Evolutionary conservation across 306 rosid species (phyloP), one percentile per base, ranked within the genome.

Genomic region (Prunus davidiana): DNA sequence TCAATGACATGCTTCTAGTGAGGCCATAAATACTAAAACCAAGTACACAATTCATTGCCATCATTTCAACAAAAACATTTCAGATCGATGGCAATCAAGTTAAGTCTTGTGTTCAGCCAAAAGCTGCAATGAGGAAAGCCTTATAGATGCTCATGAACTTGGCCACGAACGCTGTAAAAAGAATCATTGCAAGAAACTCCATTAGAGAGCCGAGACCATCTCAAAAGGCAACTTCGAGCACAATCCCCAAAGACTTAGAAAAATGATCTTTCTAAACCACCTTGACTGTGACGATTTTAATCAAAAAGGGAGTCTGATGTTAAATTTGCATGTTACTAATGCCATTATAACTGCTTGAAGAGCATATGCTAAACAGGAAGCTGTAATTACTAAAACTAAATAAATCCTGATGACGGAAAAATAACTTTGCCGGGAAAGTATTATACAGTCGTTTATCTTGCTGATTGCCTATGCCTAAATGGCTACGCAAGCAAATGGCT

Each of bases 111-210:
- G 58, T 70, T 90, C 84, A 94, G 80, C 96, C 98, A 16, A 94
- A 92, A 34, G 97, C 86, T 18, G 95, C 82, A 65, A 94, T 82
- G 77, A 94, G 97, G 86, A 94, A 94, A 73, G 85, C 79, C 77
- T 92, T 94, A 76, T 92, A 92, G 43, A 90, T 79, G 85, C 97
- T 90, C 98, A 92, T 91, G 89, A 94, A 92, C 85, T 94, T 94
- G 12, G 96, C 97, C 86, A 92, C 96, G 69, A 94, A 92, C 18
- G 97, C 98, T 94, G 96, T 4, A 60, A 81, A 70, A 76, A 66
- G 32, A 61, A 34, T 78, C 7, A 82, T 71, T 67, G 56, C 54
- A 3, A 16, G 63, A 52, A 61, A 76, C 22, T 58, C 16, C 3
- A 45, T 58, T 58, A 72, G 66, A 57, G 55, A 30, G 14, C 24